Evolutionary conservation across 257 asterid genomes (phyloP).

Genomic region (Rauvolfia tetraphylla): DNA sequence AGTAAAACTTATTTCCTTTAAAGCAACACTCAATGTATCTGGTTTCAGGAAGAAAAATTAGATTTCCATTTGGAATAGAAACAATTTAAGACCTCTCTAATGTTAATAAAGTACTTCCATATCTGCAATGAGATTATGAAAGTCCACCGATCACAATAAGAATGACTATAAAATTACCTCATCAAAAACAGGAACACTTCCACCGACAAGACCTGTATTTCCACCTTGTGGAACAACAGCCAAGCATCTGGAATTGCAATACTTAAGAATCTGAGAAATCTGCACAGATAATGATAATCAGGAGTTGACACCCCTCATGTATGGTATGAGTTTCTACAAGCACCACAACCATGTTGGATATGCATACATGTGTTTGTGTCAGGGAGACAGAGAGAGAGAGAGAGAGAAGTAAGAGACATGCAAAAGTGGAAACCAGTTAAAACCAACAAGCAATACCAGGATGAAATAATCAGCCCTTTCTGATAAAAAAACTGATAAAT

Average conservation of each 20-base stretch:
- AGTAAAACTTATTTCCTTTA: background rate
- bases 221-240: constrained; percentile 99
- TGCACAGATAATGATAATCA: constrained; percentile 26
- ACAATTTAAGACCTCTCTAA: background rate
- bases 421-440: background rate
- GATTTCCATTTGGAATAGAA: background rate
- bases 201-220: constrained; percentile 98
- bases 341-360: background rate
- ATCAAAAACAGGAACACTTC: constrained; percentile 93
- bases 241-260: constrained; percentile 80
- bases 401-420: background rate
- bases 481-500: background rate
- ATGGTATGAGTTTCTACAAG: background rate
- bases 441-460: background rate
- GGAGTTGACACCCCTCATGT: background rate
- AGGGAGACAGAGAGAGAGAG: no score
- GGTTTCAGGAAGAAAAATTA: background rate
- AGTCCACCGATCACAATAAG: background rate
- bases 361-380: background rate
- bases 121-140: background rate
- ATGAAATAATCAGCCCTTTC: background rate
- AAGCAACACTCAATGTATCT: no score
- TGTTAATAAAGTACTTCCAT: background rate
- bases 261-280: constrained; percentile 87
- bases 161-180: constrained; percentile 49